Conservation (phyloP, 805 yeast genomes). For the Yarrowia alimentaria region DNA sequence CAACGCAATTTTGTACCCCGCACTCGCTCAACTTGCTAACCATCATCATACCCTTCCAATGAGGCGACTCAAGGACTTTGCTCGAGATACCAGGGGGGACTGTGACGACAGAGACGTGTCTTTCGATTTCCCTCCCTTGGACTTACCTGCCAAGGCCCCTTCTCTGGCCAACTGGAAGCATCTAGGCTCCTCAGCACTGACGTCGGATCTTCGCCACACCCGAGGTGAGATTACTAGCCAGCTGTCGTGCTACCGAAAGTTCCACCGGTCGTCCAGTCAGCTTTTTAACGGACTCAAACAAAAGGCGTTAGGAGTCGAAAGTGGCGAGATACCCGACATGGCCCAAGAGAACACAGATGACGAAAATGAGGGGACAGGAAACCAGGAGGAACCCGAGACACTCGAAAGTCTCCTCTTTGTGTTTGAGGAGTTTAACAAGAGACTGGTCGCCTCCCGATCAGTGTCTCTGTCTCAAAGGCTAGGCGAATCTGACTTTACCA, state of each 20-base stretch:
- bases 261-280: constrained; percentile 13
- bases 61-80: constrained; percentile 5
- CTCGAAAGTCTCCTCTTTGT: constrained; percentile 13
- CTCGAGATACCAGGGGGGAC: constrained; percentile 12
- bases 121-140: no score
- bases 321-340: background rate
- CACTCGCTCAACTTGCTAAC: background rate
- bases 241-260: constrained; percentile 22
- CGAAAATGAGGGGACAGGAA: background rate
- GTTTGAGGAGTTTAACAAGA: constrained; percentile 2
- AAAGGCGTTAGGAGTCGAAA: constrained; percentile 1
- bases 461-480: no score
- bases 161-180: no score
- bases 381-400: constrained; percentile 2
- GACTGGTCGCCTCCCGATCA: no score
- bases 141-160: no score
- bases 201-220: constrained; percentile 5
- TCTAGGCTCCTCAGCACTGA: no score
- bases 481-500: no score
- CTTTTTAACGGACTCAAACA: constrained; percentile 7
- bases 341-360: background rate
- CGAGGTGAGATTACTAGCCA: constrained; percentile 7
- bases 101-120: no score
- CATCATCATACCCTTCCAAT: no score
- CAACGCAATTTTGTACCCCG: no score